Percentiles rank a stretch among this genome's conserved stretches.
These are phyloP conservation scores for Pleurotus giganteus DNA, from an alignment of 768 basidiomycete genomes.

Conservation along the genomic window DNA sequence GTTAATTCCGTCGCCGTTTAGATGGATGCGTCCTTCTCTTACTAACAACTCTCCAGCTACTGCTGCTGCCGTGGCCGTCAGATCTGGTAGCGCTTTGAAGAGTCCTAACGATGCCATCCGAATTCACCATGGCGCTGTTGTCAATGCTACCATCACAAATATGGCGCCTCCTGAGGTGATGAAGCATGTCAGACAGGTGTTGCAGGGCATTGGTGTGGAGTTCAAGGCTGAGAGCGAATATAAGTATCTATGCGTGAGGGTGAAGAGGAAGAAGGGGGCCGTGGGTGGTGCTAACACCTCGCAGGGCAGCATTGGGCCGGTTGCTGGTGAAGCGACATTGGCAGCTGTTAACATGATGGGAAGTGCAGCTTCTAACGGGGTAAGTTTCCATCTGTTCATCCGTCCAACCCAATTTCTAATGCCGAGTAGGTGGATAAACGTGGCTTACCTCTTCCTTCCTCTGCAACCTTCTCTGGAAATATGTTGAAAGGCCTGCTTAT, in stretches of 20 bases:
- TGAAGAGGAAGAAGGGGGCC: slow-evolving; percentile 64
- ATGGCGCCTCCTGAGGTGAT: slow-evolving; percentile 85
- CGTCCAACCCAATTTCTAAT: slow-evolving; percentile 9
- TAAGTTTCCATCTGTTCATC: slow-evolving; percentile 40
- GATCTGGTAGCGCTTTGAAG: slow-evolving; percentile 12
- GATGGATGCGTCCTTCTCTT: slow-evolving; percentile 26
- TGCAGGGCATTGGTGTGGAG: slow-evolving; percentile 89
- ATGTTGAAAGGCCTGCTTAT: slow-evolving; percentile 88
- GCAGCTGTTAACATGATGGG: slow-evolving; percentile 79
- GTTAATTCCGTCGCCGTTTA: slow-evolving; percentile 32
- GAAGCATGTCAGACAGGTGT: slow-evolving; percentile 73
- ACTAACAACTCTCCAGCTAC: slow-evolving; percentile 19
- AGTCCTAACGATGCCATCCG: slow-evolving; percentile 51
- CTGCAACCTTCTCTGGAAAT: slow-evolving; percentile 67
- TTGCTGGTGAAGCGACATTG: slow-evolving; percentile 39
- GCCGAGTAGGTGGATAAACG: slow-evolving; percentile 77
- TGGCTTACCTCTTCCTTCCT: slow-evolving; percentile 82
- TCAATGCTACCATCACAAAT: slow-evolving; percentile 85
- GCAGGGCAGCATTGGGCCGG: slow-evolving; percentile 31
- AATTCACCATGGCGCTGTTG: slow-evolving; percentile 90
- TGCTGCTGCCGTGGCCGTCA: not conserved
- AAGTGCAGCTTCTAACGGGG: slow-evolving; percentile 83
- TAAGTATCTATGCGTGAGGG: slow-evolving; percentile 83
- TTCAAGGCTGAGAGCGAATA: slow-evolving; percentile 86
- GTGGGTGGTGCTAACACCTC: slow-evolving; percentile 42